A percentile compares a stretch with the other conserved stretches of the same genome.
Evolutionary conservation across 768 basidiomycete species (phyloP).

Genomic region (Myochromella boudieri): DNA sequence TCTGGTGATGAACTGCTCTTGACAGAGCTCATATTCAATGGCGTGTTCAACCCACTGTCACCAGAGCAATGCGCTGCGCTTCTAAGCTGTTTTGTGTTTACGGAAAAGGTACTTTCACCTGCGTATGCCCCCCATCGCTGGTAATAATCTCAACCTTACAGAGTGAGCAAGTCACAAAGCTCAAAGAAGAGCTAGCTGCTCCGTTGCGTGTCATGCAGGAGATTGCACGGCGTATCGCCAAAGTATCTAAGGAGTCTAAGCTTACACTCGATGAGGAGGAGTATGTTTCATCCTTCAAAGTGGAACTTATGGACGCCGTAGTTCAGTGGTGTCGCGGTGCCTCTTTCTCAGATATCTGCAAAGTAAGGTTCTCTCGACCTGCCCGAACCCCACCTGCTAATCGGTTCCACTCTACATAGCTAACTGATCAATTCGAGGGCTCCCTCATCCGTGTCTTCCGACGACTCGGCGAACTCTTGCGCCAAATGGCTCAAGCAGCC

Average conservation of each 20-base stretch:
- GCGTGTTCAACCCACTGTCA: constrained; percentile 84
- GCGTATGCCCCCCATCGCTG: not conserved
- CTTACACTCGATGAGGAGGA: constrained; percentile 88
- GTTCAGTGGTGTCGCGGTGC: constrained; percentile 98
- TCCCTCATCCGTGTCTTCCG: constrained; percentile 96
- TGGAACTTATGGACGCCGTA: constrained; percentile 98
- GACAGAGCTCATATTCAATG: constrained; percentile 97
- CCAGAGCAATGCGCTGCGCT: constrained; percentile 94
- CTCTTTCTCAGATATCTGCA: constrained; percentile 94
- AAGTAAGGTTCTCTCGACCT: constrained; percentile 48
- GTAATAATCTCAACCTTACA: constrained; percentile 24
- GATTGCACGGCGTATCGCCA: constrained; percentile 92
- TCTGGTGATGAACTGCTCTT: constrained; percentile 94
- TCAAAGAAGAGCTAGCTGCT: constrained; percentile 91
- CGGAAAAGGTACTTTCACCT: constrained; percentile 72
- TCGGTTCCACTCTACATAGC: constrained; percentile 42
- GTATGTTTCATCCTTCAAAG: constrained; percentile 96
- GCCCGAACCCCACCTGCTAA: not conserved
- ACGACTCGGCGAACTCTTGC: constrained; percentile 87
- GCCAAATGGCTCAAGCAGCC: constrained; percentile 95
- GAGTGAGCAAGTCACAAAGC: constrained; percentile 83
- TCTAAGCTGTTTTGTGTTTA: constrained; percentile 97
- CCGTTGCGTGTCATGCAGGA: constrained; percentile 96
- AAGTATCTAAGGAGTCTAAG: constrained; percentile 93
- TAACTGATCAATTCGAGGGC: constrained; percentile 96